Percentiles rank a stretch among this genome's conserved stretches.
Evolutionary conservation across 2,329 filamentous ascomycete genomes (phyloP).

Genomic region (Neofusicoccum parvum): DNA sequence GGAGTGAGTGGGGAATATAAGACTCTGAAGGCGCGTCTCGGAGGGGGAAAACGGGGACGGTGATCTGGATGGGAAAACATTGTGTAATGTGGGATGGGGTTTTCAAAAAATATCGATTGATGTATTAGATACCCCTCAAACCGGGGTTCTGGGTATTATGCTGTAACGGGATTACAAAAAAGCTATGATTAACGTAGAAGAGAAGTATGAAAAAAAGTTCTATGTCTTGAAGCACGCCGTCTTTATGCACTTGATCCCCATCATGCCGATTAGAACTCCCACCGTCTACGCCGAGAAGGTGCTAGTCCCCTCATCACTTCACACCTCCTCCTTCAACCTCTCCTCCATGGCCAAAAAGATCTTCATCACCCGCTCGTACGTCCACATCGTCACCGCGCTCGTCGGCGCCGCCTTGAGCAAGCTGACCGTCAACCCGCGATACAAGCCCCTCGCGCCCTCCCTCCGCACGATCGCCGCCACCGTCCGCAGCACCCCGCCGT

Average conservation of each 20-base stretch:
- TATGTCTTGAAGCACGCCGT: background rate
- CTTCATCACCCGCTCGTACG: slow-evolving; percentile 74
- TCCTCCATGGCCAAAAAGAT: slow-evolving; percentile 13
- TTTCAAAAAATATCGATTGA: background rate
- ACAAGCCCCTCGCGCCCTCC: slow-evolving; percentile 80
- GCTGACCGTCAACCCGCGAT: slow-evolving; percentile 85
- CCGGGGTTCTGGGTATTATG: slow-evolving; percentile 3
- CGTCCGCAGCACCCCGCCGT: slow-evolving; percentile 63
- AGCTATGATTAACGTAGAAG: background rate
- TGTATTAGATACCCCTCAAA: background rate
- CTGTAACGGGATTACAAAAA: background rate
- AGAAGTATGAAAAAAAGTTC: background rate
- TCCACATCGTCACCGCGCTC: slow-evolving; percentile 92
- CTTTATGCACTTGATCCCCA: background rate
- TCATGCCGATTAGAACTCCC: too few relatives aligned
- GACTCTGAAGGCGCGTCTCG: background rate
- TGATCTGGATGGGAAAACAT: background rate
- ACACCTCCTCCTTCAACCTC: background rate
- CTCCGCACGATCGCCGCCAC: slow-evolving; percentile 67
- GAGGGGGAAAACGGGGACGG: too few relatives aligned
- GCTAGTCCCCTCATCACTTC: background rate
- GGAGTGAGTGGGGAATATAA: background rate
- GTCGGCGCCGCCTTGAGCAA: slow-evolving; percentile 92
- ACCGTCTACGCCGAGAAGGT: too few relatives aligned
- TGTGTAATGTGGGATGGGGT: background rate